These are phyloP conservation scores for Tetrapisispora arboricola DNA, from an alignment of 805 yeast species.

Conservation along the genomic window DNA sequence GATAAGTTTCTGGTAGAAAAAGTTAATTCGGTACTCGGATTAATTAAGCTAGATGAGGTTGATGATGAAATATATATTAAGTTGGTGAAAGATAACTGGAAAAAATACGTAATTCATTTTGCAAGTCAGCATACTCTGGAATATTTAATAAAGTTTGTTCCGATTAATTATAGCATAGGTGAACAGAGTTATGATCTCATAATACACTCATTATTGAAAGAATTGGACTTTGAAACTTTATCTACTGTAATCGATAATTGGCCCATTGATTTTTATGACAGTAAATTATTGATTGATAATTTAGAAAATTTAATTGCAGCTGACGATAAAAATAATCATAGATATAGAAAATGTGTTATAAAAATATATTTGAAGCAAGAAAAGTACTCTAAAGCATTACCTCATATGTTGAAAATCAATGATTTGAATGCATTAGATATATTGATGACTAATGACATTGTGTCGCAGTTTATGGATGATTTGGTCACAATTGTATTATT, in stretches of 20 bases:
- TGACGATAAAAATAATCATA: conserved; percentile 15
- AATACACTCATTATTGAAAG: conserved; percentile 37
- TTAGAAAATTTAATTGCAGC: conserved; percentile 39
- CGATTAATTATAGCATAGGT: conserved; percentile 34
- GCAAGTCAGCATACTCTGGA: conserved; percentile 37
- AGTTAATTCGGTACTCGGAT: neutral
- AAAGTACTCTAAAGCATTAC: conserved; percentile 54
- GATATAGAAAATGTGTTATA: conserved; percentile 37
- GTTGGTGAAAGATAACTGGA: conserved; percentile 45
- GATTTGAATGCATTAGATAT: conserved; percentile 49
- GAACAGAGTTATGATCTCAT: conserved; percentile 36
- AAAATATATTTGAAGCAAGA: conserved; percentile 46
- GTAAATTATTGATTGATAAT: conserved; percentile 32
- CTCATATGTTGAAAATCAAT: conserved; percentile 46
- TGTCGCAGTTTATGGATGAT: conserved; percentile 37
- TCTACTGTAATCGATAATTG: conserved; percentile 40
- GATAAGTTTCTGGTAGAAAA: conserved; percentile 46
- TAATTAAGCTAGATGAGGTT: conserved; percentile 3
- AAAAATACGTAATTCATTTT: conserved; percentile 46
- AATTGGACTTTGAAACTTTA: conserved; percentile 31
- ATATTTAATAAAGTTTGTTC: conserved; percentile 45
- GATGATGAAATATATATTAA: conserved; percentile 13
- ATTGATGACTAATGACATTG: conserved; percentile 51
- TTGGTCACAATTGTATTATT: conserved; percentile 44
- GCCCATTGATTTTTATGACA: conserved; percentile 47